Conservation (phyloP, 805 yeast genomes). For the Wickerhamomyces bisporus region DNA sequence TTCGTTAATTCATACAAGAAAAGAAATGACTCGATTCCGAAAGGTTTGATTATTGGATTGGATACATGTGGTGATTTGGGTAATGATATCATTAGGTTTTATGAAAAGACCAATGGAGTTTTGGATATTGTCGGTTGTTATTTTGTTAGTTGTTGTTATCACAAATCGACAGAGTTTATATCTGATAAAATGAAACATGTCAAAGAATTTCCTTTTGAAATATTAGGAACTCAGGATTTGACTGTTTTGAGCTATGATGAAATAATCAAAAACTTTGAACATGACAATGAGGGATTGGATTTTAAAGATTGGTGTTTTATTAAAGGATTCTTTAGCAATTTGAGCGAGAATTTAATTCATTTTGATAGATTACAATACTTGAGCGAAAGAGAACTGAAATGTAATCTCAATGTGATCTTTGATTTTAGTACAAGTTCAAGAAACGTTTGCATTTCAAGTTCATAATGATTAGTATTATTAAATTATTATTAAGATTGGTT, state of each 20-base stretch:
- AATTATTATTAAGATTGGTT: background rate
- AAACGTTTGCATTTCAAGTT: constrained; percentile 1
- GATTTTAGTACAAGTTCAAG: constrained; percentile 4
- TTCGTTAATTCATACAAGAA: constrained; percentile 5
- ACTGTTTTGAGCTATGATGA: constrained; percentile 5
- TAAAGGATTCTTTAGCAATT: background rate
- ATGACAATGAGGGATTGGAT: background rate
- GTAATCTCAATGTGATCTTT: background rate
- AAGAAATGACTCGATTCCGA: constrained; percentile 3
- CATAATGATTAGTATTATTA: background rate
- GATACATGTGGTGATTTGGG: constrained; percentile 14
- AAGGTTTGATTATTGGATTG: constrained; percentile 11
- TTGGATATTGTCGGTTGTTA: constrained; percentile 6
- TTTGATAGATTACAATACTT: background rate
- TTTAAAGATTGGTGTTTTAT: constrained; percentile 1
- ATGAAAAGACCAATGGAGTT: no score
- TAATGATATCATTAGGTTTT: background rate
- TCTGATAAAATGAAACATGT: background rate
- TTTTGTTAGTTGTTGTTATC: constrained; percentile 12
- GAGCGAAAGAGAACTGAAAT: background rate
- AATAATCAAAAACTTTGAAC: constrained; percentile 5
- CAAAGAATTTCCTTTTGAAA: background rate
- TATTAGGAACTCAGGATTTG: constrained; percentile 7
- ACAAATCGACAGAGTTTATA: constrained; percentile 6
- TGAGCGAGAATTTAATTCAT: constrained; percentile 2